Evolutionary conservation across 768 basidiomycete species (phyloP).

Genomic region (Sistotremastrum suecicum): DNA sequence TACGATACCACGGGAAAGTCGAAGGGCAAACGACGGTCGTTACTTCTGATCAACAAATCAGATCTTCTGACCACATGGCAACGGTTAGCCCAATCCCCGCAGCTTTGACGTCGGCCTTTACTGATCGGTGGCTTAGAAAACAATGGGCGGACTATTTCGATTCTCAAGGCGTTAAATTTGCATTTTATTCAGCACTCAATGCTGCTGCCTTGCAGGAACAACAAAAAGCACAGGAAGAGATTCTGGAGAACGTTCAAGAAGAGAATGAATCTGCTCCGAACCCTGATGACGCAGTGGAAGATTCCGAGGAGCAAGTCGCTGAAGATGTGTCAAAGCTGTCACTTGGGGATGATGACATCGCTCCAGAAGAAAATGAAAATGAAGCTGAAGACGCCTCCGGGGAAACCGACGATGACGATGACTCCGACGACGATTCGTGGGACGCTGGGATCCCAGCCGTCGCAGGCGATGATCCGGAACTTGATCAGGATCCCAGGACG

Average conservation of each 20-base stretch:
- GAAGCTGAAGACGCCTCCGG: slow-evolving; percentile 11
- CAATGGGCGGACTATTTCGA: slow-evolving; percentile 93
- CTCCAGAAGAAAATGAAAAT: slow-evolving; percentile 14
- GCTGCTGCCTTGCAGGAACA: slow-evolving; percentile 75
- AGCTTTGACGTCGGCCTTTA: slow-evolving; percentile 1
- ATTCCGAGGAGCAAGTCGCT: slow-evolving; percentile 3
- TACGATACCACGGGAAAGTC: slow-evolving; percentile 69
- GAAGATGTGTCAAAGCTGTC: slow-evolving; percentile 6
- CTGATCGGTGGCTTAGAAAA: slow-evolving; percentile 27
- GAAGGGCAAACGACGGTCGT: slow-evolving; percentile 52
- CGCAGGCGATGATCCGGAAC: slow-evolving; percentile 38
- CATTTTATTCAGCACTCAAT: slow-evolving; percentile 89
- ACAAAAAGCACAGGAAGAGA: slow-evolving; percentile 23
- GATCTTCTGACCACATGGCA: slow-evolving; percentile 82
- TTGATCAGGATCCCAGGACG: slow-evolving; percentile 48
- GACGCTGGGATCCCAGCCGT: slow-evolving; percentile 25
- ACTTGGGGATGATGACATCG: slow-evolving; percentile 20
- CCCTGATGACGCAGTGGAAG: slow-evolving; percentile 11
- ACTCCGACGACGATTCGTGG: slow-evolving; percentile 18
- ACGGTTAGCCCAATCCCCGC: slow-evolving; percentile 34
- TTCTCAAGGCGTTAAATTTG: slow-evolving; percentile 54
- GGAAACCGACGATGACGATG: slow-evolving; percentile 17
- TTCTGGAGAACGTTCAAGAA: background rate
- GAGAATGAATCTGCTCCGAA: slow-evolving; percentile 10
- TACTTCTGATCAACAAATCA: slow-evolving; percentile 91